A percentile compares a stretch with the other conserved stretches of the same genome.
phyloP scores from a whole-genome alignment of 2,329 filamentous ascomycete species.

The Epicoccum sorghinum region DNA sequence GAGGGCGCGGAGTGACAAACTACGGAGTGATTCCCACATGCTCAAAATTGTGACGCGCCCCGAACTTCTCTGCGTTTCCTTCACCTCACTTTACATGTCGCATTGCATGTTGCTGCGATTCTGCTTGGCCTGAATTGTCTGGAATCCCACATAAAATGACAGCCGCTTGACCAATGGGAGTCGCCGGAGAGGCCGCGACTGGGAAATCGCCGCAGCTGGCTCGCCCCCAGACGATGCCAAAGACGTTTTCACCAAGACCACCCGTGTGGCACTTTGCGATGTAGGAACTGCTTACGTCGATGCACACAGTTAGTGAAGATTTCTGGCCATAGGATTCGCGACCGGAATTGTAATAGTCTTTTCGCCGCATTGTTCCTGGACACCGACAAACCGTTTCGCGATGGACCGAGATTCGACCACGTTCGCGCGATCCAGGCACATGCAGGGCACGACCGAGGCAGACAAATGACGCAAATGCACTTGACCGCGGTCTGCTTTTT shows the following conservation, averaged over 20 bases:
- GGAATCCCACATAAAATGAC: neutral
- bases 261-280: neutral
- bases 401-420: conserved; percentile 3
- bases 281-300: neutral
- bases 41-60: conserved; percentile 5
- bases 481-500: neutral
- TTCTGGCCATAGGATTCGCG: neutral
- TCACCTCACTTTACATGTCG: neutral
- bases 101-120: too few species aligned
- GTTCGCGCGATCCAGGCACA: conserved; percentile 2
- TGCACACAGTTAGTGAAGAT: too few species aligned
- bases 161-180: neutral
- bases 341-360: neutral
- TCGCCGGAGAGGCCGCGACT: conserved; percentile 1
- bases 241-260: neutral
- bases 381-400: conserved; percentile 1
- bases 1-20: conserved; percentile 6
- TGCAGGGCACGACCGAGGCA: conserved; percentile 3
- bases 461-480: conserved; percentile 1
- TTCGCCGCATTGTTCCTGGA: neutral
- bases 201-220: neutral
- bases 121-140: neutral
- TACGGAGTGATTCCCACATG: conserved; percentile 1
- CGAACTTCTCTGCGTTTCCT: neutral
- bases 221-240: neutral